Percentiles rank a stretch among this genome's conserved stretches.
Conservation (phyloP, 2,329 filamentous ascomycete genomes). For the Sporothrix inflata region DNA sequence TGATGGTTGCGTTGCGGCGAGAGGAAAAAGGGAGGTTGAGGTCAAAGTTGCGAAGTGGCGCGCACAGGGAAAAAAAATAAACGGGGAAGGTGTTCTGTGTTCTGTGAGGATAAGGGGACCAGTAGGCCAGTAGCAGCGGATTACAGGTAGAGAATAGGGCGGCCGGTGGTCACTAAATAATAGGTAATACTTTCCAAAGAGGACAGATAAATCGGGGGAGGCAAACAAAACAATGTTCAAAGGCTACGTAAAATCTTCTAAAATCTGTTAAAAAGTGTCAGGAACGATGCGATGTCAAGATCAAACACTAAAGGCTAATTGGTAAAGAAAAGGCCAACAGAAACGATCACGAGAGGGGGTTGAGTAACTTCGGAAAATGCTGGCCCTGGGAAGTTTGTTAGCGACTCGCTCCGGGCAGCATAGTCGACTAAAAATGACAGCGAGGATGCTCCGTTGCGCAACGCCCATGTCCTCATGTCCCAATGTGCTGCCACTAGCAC, state of each 20-base stretch:
- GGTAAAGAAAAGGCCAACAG: neutral
- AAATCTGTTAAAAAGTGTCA: neutral
- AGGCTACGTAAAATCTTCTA: neutral
- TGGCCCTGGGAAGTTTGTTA: neutral
- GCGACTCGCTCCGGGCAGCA: neutral
- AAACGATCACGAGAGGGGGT: neutral
- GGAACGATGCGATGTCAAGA: neutral
- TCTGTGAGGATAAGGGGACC: neutral
- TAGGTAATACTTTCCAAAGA: neutral
- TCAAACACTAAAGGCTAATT: neutral
- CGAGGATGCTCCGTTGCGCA: neutral
- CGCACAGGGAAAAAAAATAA: constrained; percentile 12
- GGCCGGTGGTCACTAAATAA: neutral
- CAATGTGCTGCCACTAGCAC: neutral
- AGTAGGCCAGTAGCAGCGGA: neutral
- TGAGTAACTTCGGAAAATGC: neutral
- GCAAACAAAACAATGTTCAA: constrained; percentile 1
- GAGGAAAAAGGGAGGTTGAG: constrained; percentile 18
- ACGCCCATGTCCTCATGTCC: neutral
- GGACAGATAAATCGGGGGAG: constrained; percentile 6
- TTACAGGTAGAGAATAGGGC: neutral
- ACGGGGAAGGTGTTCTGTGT: constrained; percentile 3
- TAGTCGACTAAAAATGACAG: neutral
- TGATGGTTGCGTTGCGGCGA: constrained; percentile 5
- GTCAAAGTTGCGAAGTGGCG: neutral